Conservation (phyloP, 2,329 filamentous ascomycete genomes). For the Paraphoma chrysanthemicola region DNA sequence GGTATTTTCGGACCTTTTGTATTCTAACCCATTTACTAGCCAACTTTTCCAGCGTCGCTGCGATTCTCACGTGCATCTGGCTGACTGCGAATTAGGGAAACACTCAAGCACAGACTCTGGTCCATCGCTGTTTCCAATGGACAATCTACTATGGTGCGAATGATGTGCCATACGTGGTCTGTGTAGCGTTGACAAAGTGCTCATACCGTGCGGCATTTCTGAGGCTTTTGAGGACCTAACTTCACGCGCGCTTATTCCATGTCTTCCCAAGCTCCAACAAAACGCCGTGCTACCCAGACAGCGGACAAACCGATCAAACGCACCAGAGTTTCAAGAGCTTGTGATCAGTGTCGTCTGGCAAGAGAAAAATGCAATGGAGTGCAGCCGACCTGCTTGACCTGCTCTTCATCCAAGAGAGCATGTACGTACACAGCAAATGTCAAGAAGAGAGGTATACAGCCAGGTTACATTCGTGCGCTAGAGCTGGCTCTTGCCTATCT, state of each 20-base stretch:
- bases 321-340: constrained; percentile 71
- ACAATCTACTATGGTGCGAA: neutral
- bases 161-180: neutral
- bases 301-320: constrained; percentile 53
- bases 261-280: constrained; percentile 33
- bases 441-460: constrained; percentile 79
- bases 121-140: neutral
- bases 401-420: constrained; percentile 65
- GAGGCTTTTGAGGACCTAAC: no score
- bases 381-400: constrained; percentile 72
- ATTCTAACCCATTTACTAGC: neutral
- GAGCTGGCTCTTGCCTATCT: constrained; percentile 73
- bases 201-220: no score
- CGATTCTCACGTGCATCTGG: neutral
- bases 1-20: neutral
- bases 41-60: neutral
- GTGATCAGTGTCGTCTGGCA: constrained; percentile 71
- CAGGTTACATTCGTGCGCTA: constrained; percentile 78
- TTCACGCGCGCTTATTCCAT: constrained; percentile 9
- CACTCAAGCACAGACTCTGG: neutral
- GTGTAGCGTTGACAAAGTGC: neutral
- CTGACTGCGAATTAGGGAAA: neutral
- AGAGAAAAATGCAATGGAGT: constrained; percentile 77
- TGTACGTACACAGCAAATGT: constrained; percentile 77
- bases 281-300: constrained; percentile 29